Evolutionary conservation across 345 rosid genomes (phyloP), one percentile per base, ranked within the genome.

Genomic region (Brassica rapa): DNA sequence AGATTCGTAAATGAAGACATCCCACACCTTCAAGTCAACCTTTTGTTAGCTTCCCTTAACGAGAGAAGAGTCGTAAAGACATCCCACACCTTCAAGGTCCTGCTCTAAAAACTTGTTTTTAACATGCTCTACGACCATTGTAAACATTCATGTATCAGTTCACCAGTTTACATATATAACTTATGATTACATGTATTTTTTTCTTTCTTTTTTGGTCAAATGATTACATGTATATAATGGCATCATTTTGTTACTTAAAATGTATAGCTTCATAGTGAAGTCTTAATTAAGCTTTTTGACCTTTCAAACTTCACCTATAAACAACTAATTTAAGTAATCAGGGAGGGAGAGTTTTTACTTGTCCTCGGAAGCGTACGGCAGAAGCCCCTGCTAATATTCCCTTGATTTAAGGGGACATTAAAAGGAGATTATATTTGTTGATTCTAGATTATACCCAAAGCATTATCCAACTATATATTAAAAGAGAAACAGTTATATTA

Each of bases 341-440:
- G 16, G 56, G 16, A 51, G 10, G 62, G 30, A 51, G 5, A 27
- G 4, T 12, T n/a, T 56, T 63, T 57, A 19, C 74, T 35, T 49
- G 82, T 73, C 82, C 82, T 79, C 53, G 60, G 73, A 73, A 68
- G 78, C 30, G 82, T 79, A 73, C 78, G 82, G 82, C 56, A 68
- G 64, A 79, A 79, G 82, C 59, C 70, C 60, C 41, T 6, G 60
- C 16, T 30, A 63, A 15, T 62, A 49, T 33, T 9, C 75, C 82
- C 82, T 73, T 79, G 71, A 79, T 62, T 79, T 79, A 68, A 79
- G 82, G 78, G 74, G 78, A 72, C 74, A 73, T 68, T 68, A 51
- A 68, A 79, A 79, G 66, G 71, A 79, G 71, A 74, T 73, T 37
- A 53, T 68, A 66, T 67, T 61, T 68, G 27, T 68, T 68, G 35